Percentiles rank a stretch among this genome's conserved stretches.
Conservation (phyloP, 176 grass and related monocot species). For the Cenchrus fungigraminus region DNA sequence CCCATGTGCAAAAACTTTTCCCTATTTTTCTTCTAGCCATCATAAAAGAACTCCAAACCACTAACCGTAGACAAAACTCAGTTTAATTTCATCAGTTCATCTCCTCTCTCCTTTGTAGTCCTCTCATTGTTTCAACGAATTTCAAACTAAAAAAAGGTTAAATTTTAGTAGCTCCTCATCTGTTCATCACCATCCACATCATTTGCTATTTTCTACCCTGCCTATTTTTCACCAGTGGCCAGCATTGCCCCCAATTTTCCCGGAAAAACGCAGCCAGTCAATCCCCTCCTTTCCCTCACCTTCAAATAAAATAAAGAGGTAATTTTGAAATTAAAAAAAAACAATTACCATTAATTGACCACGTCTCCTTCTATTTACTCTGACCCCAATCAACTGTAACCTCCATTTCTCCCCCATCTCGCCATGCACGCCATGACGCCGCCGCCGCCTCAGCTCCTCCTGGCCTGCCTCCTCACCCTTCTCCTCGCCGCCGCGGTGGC, state of each 20-base stretch:
- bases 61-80: neutral
- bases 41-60: neutral
- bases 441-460: neutral
- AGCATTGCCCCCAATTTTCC: conserved; percentile 26
- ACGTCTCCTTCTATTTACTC: conserved; percentile 21
- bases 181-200: neutral
- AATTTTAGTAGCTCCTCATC: too few relatives aligned
- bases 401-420: conserved; percentile 25
- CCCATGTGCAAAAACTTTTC: neutral
- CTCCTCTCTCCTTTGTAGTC: neutral
- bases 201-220: neutral
- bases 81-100: neutral
- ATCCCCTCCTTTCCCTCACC: conserved; percentile 37
- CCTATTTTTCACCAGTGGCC: neutral
- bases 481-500: conserved; percentile 2
- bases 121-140: neutral
- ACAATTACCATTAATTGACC: conserved; percentile 3
- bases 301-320: conserved; percentile 3
- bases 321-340: neutral
- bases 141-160: neutral
- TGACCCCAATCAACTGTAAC: neutral
- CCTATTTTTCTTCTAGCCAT: neutral
- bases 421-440: conserved; percentile 32
- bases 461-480: conserved; percentile 24
- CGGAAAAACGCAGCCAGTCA: conserved; percentile 37